Base-by-base conservation (phyloP, 495 filamentous ascomycete genomes). In the Penicillium robsamsonii region DNA sequence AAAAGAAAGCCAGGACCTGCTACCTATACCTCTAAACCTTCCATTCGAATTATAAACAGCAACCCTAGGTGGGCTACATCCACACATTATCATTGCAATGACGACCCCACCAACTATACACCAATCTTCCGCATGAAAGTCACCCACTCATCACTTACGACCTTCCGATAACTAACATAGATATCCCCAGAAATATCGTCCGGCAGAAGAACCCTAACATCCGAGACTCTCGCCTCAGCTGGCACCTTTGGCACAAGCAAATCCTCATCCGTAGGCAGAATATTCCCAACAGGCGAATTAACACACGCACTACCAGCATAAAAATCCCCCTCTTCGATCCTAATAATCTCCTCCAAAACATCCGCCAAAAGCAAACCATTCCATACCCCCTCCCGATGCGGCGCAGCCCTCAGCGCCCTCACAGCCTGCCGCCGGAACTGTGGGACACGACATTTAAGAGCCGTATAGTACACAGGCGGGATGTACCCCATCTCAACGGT, bases 301-400 rank as follows among this genome's bases (percentile, higher is more conserved):
- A 57, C 56, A 35, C 54, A 51, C 50, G 29, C 24, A 46, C 57
- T 48, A 18, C 47, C 60, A 43, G 48, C 60, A 46, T 48, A 56
- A 31, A 55, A 50, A 41, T 43, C 48, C 38, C 51, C 60, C 25
- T 66, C 62, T 50, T 63, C 68, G 41, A 58, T 18, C 41, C 38
- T 47, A 33, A 59, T 35, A 50, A 65, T 37, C 33, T 60, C 53
- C 10, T 60, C 57, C 30, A 62, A 33, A 13, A 65, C 50, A 43
- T 56, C 35, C 1, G 57, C 63, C 40, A 65, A 30, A 17, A 65
- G 27, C 3, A 42, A 46, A 2, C 62, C 62, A 56, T 65, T 59
- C 80, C 81, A 87, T 2, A 81, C 68, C 0, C 78, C 83, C 62
- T 86, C 84, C 29, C 76, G 70, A 59, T 84, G 80, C 5, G 67